Base-by-base conservation (phyloP, 306 rosid species). In the Ammopiptanthus mongolicus region DNA sequence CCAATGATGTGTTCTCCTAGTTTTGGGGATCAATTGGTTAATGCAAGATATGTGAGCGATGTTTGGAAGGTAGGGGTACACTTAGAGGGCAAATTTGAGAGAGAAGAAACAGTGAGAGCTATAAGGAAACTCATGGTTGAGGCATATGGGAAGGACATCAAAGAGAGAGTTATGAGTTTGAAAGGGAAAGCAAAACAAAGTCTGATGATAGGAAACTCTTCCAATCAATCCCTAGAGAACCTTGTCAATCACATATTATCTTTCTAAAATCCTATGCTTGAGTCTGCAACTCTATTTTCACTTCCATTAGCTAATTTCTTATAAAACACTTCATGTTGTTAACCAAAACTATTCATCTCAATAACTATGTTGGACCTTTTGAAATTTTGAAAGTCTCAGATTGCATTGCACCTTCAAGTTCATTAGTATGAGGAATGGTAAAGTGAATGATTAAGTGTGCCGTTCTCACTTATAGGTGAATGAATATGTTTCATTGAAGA, bases 1-100 rank as follows among this genome's bases (percentile, higher is more conserved):
- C 95, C 97, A 3, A 84, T 91, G 91, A 83, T 89, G 18, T 89
- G 91, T 39, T 62, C 48, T 39, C 96, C 91, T 1, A 72, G 78
- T 51, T 89, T 88, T 73, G 53, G 71, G 0, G 93, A 87, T 66
- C 93, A 91, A 71, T 73, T 25, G 56, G 86, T 78, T 5, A 90
- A 87, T 60, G 86, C 93, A 0, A 89, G 85, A 62, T 85, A 80
- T 71, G 81, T 79, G 1, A 75, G 82, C 47, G 48, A 82, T 41
- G 90, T 87, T 19, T 87, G 93, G 90, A 76, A 77, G 56, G 68
- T 85, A 53, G 93, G 93, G 8, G 9, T 86, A 72, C 61, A 78
- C 23, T 62, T 88, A 33, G 79, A 71, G 56, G 78, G 65, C 58
- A 72, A 69, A 21, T 17, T 72, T 3, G 74, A 89, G 21, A 83